phyloP scores from a whole-genome alignment of 2,329 filamentous ascomycete genomes.

The Aureobasidium sp. region DNA sequence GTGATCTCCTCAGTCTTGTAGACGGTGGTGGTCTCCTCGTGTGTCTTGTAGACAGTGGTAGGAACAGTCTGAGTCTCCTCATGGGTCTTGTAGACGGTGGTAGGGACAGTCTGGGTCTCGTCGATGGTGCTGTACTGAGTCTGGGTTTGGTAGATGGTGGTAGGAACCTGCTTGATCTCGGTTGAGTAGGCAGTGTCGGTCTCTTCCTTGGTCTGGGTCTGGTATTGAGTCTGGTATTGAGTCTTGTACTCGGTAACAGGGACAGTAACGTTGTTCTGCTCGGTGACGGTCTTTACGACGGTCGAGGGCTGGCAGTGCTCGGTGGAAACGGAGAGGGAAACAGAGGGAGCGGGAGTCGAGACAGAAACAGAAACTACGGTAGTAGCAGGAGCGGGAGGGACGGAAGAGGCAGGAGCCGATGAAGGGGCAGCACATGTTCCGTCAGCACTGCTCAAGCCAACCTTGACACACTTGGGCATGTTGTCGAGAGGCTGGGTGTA shows the following conservation, averaged over 20 bases:
- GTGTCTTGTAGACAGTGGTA: neutral
- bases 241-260: neutral
- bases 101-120: constrained; percentile 1
- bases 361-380: neutral
- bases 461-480: constrained; percentile 6
- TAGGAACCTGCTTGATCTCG: neutral
- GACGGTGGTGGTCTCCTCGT: neutral
- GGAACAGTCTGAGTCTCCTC: too few species aligned
- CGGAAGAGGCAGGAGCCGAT: neutral
- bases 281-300: neutral
- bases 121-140: neutral
- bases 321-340: neutral
- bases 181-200: constrained; percentile 3
- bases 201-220: neutral
- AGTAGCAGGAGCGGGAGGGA: neutral
- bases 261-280: constrained; percentile 1
- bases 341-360: neutral
- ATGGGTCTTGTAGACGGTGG: neutral
- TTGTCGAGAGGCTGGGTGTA: constrained; percentile 17
- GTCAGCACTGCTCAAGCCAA: neutral
- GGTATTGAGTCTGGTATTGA: neutral
- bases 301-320: neutral
- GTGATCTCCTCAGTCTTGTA: neutral
- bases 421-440: constrained; percentile 15
- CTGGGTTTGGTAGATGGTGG: neutral